Conservation (phyloP, 306 rosid species). For the Cucumis melo region DNA sequence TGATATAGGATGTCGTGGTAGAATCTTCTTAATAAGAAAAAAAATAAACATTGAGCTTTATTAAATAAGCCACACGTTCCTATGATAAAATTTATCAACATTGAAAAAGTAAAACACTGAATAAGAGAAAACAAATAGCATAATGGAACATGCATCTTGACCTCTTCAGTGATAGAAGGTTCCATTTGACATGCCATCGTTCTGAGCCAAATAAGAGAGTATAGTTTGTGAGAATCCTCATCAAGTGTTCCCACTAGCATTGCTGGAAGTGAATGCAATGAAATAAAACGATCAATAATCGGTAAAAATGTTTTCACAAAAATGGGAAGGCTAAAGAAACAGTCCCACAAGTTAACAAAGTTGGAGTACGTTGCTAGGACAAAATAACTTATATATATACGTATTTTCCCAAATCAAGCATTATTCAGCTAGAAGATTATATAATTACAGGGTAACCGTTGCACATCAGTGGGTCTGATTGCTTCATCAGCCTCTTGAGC, state of each 20-base stretch:
- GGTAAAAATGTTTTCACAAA: slow-evolving; percentile 9
- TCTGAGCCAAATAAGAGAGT: slow-evolving; percentile 83
- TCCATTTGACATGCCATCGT: slow-evolving; percentile 94
- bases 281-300: slow-evolving; percentile 13
- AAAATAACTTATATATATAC: background rate
- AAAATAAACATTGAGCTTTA: background rate
- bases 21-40: background rate
- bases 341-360: slow-evolving; percentile 5
- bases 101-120: background rate
- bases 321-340: background rate
- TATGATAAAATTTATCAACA: background rate
- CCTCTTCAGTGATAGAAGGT: slow-evolving; percentile 66
- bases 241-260: slow-evolving; percentile 54
- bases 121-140: background rate
- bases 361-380: background rate
- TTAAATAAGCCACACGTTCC: background rate
- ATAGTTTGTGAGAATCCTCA: slow-evolving; percentile 69
- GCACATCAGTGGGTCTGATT: slow-evolving; percentile 85
- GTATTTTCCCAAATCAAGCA: background rate
- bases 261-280: slow-evolving; percentile 37
- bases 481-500: slow-evolving; percentile 99
- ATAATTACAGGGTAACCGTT: slow-evolving; percentile 61
- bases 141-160: slow-evolving; percentile 13
- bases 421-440: slow-evolving; percentile 1
- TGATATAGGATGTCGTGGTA: background rate